Conservation (phyloP, 257 asterid genomes). For the Solanum etuberosum region DNA sequence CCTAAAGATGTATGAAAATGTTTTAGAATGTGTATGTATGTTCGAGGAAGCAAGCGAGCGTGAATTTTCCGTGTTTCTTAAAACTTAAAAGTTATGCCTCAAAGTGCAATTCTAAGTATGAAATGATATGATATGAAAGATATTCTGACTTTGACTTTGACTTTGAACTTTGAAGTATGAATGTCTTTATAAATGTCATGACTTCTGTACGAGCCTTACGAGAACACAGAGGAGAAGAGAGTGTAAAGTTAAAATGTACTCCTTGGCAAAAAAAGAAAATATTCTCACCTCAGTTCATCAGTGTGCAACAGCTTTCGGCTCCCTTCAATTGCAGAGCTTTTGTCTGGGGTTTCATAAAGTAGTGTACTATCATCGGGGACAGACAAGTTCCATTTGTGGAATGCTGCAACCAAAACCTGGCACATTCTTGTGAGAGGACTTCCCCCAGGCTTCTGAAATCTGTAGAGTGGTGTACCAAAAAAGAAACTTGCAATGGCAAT, state of each 20-base stretch:
- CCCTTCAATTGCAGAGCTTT: conserved; percentile 82
- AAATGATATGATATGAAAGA: background rate
- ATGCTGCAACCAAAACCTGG: conserved; percentile 82
- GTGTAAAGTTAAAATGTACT: background rate
- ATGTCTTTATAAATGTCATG: background rate
- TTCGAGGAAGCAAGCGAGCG: background rate
- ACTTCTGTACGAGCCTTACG: background rate
- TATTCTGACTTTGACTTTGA: background rate
- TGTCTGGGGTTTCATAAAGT: conserved; percentile 66
- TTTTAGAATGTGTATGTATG: background rate
- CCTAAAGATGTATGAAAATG: background rate
- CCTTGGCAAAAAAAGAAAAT: background rate
- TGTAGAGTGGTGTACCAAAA: conserved; percentile 66
- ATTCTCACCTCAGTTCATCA: conserved; percentile 27
- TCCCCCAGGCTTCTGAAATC: conserved; percentile 97
- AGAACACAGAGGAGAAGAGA: background rate
- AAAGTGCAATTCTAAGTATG: background rate
- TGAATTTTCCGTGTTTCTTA: background rate
- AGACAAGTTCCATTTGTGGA: conserved; percentile 49
- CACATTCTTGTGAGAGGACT: conserved; percentile 93
- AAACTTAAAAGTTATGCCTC: background rate
- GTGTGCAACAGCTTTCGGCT: conserved; percentile 87
- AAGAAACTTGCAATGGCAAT: conserved; percentile 75
- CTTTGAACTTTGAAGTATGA: background rate
- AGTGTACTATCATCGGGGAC: conserved; percentile 62